A percentile compares a stretch with the other conserved stretches of the same genome.
phyloP scores from a whole-genome alignment of 148 eudicot genomes.

The Amaranthus cruentus region DNA sequence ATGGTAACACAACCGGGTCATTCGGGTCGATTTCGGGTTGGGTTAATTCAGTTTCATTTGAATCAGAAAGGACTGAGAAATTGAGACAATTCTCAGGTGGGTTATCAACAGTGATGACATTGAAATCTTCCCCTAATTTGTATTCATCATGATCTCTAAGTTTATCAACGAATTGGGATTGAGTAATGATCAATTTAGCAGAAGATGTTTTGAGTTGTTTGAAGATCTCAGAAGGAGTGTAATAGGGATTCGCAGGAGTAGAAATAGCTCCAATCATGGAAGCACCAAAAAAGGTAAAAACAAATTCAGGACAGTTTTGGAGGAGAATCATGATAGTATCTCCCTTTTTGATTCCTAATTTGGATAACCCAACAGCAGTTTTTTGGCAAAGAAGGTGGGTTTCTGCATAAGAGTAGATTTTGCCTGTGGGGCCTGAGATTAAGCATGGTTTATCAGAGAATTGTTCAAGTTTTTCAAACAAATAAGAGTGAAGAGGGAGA shows the following conservation, averaged over 20 bases:
- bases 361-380: slow-evolving; percentile 48
- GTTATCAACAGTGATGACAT: slow-evolving; percentile 48
- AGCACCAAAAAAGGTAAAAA: slow-evolving; percentile 60
- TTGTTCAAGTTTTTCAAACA: slow-evolving; percentile 38
- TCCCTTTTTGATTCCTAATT: slow-evolving; percentile 40
- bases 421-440: slow-evolving; percentile 38
- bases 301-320: slow-evolving; percentile 70
- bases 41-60: slow-evolving; percentile 35
- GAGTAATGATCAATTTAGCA: slow-evolving; percentile 54
- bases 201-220: slow-evolving; percentile 47
- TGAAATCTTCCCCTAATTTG: slow-evolving; percentile 35
- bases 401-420: slow-evolving; percentile 41
- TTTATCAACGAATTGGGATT: slow-evolving; percentile 60
- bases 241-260: slow-evolving; percentile 74
- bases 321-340: slow-evolving; percentile 68
- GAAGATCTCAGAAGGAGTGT: slow-evolving; percentile 55
- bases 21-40: slow-evolving; percentile 39
- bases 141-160: slow-evolving; percentile 27
- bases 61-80: slow-evolving; percentile 39
- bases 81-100: slow-evolving; percentile 44
- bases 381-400: slow-evolving; percentile 54
- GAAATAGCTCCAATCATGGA: slow-evolving; percentile 75
- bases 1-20: slow-evolving; percentile 71
- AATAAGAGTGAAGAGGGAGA: slow-evolving; percentile 45
- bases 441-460: slow-evolving; percentile 44